Conservation (phyloP, 495 filamentous ascomycete species). For the Penicillium odoratum region DNA sequence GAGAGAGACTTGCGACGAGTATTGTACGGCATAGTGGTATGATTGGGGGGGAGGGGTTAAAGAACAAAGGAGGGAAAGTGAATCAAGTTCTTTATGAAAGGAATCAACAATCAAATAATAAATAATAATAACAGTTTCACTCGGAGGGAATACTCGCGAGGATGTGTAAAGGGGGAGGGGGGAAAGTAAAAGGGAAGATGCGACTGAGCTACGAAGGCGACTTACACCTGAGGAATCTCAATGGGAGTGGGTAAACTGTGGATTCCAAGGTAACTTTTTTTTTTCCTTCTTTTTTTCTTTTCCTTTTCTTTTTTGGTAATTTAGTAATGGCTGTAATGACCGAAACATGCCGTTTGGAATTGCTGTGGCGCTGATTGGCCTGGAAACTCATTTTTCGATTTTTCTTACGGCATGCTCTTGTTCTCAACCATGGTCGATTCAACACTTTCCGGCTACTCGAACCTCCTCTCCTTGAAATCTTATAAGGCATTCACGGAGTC, state of each 20-base stretch:
- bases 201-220: conserved; percentile 24
- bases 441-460: conserved; percentile 6
- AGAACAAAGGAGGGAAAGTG: conserved; percentile 14
- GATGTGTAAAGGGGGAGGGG: conserved; percentile 12
- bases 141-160: conserved; percentile 10
- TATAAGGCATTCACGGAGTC: neutral
- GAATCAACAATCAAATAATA: conserved; percentile 8
- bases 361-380: conserved; percentile 11
- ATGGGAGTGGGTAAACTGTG: conserved; percentile 13
- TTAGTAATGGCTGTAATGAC: neutral
- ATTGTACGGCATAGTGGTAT: conserved; percentile 84
- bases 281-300: conserved; percentile 8
- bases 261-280: conserved; percentile 10
- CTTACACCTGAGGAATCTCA: conserved; percentile 30
- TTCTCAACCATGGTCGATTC: neutral
- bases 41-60: conserved; percentile 7
- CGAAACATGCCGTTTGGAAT: conserved; percentile 2
- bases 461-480: neutral
- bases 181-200: conserved; percentile 20
- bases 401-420: conserved; percentile 13
- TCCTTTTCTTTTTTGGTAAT: conserved; percentile 3
- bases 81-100: conserved; percentile 2
- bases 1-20: conserved; percentile 97
- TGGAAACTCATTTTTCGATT: conserved; percentile 5
- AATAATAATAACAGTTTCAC: conserved; percentile 17